phyloP scores from a whole-genome alignment of 352 stramenopile species.

The Thraustochytrium striatum region DNA sequence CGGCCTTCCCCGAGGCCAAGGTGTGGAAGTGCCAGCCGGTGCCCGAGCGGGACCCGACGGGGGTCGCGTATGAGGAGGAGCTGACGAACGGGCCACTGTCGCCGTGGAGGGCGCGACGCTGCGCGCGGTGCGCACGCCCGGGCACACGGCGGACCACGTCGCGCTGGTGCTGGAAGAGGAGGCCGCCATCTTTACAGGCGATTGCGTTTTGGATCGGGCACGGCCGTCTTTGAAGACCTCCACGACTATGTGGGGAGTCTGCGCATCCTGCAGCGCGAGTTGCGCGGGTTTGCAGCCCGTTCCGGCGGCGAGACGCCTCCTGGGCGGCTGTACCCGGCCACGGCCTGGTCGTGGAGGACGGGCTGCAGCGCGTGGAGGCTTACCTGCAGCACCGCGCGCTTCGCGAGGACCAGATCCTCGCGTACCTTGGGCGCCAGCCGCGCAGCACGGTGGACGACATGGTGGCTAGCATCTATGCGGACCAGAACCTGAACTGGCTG shows the following conservation, averaged over 20 bases:
- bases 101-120: conserved; percentile 55
- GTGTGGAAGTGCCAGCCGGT: conserved; percentile 66
- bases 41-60: conserved; percentile 10
- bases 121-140: conserved; percentile 67
- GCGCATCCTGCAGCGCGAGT: conserved; percentile 55
- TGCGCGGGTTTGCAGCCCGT: background rate
- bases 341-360: conserved; percentile 64
- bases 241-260: conserved; percentile 70
- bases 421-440: conserved; percentile 54
- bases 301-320: conserved; percentile 46
- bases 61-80: conserved; percentile 28
- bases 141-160: conserved; percentile 75
- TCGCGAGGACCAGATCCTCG: conserved; percentile 67
- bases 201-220: conserved; percentile 76
- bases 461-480: conserved; percentile 35
- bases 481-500: conserved; percentile 43
- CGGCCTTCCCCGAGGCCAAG: conserved; percentile 60
- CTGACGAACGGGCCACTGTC: conserved; percentile 54
- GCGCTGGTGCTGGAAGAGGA: conserved; percentile 66
- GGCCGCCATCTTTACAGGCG: conserved; percentile 67
- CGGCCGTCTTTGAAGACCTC: conserved; percentile 75
- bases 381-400: conserved; percentile 70
- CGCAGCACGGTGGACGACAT: conserved; percentile 57
- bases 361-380: conserved; percentile 66
- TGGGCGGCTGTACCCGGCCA: conserved; percentile 69